phyloP scores from a whole-genome alignment of 2,329 filamentous ascomycete species.

The Aspergillus floridensis region DNA sequence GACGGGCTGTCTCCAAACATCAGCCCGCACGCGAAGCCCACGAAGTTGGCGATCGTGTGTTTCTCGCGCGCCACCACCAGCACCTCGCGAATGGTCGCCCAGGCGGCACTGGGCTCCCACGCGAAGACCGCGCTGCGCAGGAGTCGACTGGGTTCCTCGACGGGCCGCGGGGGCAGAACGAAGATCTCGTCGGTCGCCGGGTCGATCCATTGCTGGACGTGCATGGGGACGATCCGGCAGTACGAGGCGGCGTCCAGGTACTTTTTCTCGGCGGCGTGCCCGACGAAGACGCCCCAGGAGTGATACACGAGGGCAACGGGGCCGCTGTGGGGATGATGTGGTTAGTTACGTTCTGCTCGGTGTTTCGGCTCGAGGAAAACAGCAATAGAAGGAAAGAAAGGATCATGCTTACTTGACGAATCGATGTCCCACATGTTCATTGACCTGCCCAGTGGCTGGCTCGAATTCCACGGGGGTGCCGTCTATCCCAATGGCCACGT shows the following conservation, averaged over 20 bases:
- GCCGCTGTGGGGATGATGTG: not conserved
- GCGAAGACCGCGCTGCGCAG: no score
- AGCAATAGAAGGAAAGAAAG: not conserved
- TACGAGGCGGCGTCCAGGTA: not conserved
- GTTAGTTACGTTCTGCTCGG: no score
- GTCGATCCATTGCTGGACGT: not conserved
- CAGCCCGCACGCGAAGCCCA: not conserved
- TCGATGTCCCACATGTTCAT: not conserved
- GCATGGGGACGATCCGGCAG: not conserved
- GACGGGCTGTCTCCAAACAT: not conserved
- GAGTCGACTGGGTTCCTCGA: not conserved
- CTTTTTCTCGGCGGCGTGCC: not conserved
- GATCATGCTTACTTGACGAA: not conserved
- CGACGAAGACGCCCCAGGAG: not conserved
- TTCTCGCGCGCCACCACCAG: not conserved
- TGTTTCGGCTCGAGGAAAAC: not conserved
- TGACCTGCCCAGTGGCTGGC: not conserved
- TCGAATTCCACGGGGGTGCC: not conserved
- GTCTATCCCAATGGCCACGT: not conserved
- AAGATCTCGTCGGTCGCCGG: not conserved
- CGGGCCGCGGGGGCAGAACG: not conserved
- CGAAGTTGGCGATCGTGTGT: not conserved
- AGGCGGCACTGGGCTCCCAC: not conserved
- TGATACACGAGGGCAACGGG: not conserved
- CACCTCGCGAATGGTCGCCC: not conserved